A percentile compares a stretch with the other conserved stretches of the same genome.
Evolutionary conservation across 2,329 filamentous ascomycete species (phyloP).

Genomic region (Akanthomyces muscarius): DNA sequence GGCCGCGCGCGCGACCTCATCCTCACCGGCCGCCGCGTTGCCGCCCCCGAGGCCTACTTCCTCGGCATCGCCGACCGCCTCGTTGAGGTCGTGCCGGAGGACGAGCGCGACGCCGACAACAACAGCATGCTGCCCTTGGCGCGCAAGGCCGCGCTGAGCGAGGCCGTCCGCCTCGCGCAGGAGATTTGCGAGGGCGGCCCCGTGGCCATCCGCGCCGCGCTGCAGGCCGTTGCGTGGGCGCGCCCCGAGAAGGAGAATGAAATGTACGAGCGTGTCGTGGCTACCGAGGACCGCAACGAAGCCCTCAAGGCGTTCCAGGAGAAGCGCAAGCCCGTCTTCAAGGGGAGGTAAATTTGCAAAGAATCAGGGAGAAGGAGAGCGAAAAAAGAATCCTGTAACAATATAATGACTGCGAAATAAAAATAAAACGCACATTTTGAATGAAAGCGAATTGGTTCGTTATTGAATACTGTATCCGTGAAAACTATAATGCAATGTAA

Average conservation of each 20-base stretch:
- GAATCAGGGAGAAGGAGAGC: background rate
- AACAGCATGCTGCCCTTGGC: constrained; percentile 50
- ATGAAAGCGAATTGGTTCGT: background rate
- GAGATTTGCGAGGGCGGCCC: constrained; percentile 91
- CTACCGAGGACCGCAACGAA: constrained; percentile 82
- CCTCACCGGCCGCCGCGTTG: constrained; percentile 81
- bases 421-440: background rate
- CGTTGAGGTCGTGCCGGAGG: constrained; percentile 68
- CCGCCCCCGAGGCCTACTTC: constrained; percentile 83
- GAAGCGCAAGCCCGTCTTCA: constrained; percentile 58
- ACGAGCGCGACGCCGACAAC: constrained; percentile 36
- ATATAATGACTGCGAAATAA: constrained; percentile 4
- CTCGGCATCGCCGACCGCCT: constrained; percentile 86
- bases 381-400: background rate
- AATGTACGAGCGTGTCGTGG: constrained; percentile 80
- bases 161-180: constrained; percentile 72
- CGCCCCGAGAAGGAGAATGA: constrained; percentile 76
- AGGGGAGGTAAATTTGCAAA: constrained; percentile 40
- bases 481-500: background rate
- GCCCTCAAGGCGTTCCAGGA: constrained; percentile 77
- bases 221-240: constrained; percentile 72
- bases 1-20: constrained; percentile 84
- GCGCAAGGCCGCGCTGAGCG: constrained; percentile 64
- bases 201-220: constrained; percentile 71
- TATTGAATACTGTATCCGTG: background rate